Base-by-base conservation (phyloP, 805 yeast genomes). In the Barnettozyma vustinii region DNA sequence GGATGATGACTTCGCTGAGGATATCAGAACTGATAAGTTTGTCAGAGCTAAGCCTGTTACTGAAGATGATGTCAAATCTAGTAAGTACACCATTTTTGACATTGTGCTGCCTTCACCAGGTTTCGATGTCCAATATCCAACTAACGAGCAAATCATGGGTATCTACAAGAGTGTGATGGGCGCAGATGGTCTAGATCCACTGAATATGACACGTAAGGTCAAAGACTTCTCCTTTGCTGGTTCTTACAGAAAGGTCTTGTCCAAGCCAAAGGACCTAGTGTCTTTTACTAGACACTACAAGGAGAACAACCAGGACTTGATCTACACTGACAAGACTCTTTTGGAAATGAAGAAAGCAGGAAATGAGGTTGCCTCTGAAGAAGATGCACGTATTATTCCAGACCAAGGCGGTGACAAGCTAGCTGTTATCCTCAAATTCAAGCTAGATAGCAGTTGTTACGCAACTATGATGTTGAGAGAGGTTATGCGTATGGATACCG, bases 391-490 rank as follows among this genome's bases (percentile, higher is more conserved):
- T 3, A 27, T 40, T 10, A 40, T 40, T 26, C 43, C 43, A 15
- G 45, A 36, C 4, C 52, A 52, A 36, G 68, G 62, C 40, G 70
- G 70, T 43, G 63, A 65, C 40, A 80, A 77, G 50, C 70, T 74
- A 0, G 97, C 96, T 0, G 80, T 91, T 13, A 74, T 94, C 5
- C 64, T 95, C 50, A 82, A 77, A 56, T 74, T 94, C 75, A 84
- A 81, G 60, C 72, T 94, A 50, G 92, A 90, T 5, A 82, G 87
- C 3, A 85, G 97, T 33, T 83, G 95, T 7, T 94, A 94, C 65
- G 99, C 99, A 1, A 94, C 99, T 0, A 95, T 94, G 99, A 96
- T 96, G 1, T 68, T 94, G 45, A 79, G 99, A 62, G 98, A 94
- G 65, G 79, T 88, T 45, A 81, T 91, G 87, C 85, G 82, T 63